phyloP scores from a whole-genome alignment of 2,329 filamentous ascomycete genomes.

The Daldinia sp. region DNA sequence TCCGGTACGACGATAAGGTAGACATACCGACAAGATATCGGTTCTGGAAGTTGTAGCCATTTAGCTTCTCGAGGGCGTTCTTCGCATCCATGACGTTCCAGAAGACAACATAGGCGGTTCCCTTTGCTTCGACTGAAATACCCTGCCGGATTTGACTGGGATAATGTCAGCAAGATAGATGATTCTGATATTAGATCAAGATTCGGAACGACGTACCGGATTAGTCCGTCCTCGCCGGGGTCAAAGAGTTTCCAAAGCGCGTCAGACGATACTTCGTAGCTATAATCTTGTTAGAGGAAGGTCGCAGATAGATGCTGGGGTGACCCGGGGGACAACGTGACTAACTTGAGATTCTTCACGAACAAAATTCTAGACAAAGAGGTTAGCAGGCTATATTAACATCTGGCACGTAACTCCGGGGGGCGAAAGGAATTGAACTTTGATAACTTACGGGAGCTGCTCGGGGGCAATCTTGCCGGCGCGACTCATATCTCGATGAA shows the following conservation, averaged over 20 bases:
- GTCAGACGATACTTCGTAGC: slow-evolving; percentile 98
- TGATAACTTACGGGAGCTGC: slow-evolving; percentile 87
- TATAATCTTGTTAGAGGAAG: slow-evolving; percentile 65
- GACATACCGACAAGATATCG: slow-evolving; percentile 95
- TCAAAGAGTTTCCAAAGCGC: slow-evolving; percentile 98
- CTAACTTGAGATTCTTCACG: slow-evolving; percentile 98
- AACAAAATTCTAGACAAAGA: slow-evolving; percentile 85
- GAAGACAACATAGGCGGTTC: slow-evolving; percentile 98
- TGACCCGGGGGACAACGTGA: slow-evolving; percentile 63
- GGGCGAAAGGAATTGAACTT: slow-evolving; percentile 40
- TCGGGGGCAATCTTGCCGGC: slow-evolving; percentile 97
- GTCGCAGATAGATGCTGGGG: slow-evolving; percentile 65
- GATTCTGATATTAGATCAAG: not conserved
- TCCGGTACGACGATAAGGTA: slow-evolving; percentile 19
- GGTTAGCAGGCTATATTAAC: slow-evolving; percentile 45
- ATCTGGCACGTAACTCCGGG: slow-evolving; percentile 13
- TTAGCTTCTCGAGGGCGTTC: slow-evolving; percentile 98
- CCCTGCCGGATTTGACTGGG: slow-evolving; percentile 96
- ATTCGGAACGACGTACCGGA: slow-evolving; percentile 56
- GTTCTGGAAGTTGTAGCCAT: slow-evolving; percentile 99
- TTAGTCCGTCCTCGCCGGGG: slow-evolving; percentile 50
- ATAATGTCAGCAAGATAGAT: slow-evolving; percentile 42
- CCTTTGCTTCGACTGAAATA: slow-evolving; percentile 96
- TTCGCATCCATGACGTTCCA: slow-evolving; percentile 99
- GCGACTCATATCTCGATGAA: slow-evolving; percentile 89